These are phyloP conservation scores for Polytolypa hystricis DNA, from an alignment of 2,329 filamentous ascomycete species.

Conservation along the genomic window DNA sequence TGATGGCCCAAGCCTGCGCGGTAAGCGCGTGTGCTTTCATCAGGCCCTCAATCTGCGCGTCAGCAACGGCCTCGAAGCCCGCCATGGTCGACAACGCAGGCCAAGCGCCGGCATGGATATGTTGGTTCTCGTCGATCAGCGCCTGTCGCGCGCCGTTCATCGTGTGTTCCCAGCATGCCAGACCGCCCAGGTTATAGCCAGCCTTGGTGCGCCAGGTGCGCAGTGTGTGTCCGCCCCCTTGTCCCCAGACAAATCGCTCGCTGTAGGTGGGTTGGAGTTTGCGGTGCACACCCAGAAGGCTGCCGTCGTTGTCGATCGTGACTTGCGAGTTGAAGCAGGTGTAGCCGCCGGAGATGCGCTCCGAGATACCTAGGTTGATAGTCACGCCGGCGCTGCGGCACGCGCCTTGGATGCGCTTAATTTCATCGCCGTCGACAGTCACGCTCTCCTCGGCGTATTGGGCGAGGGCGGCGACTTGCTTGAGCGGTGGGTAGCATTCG, in stretches of 20 bases:
- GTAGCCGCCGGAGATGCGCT: constrained; percentile 23
- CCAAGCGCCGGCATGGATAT: constrained; percentile 22
- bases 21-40: constrained; percentile 38
- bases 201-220: constrained; percentile 20
- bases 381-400: constrained; percentile 22
- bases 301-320: constrained; percentile 22
- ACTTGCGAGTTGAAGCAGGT: constrained; percentile 28
- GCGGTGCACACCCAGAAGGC: constrained; percentile 26
- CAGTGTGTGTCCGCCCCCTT: constrained; percentile 23
- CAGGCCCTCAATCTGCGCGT: constrained; percentile 36
- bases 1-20: constrained; percentile 35
- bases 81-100: constrained; percentile 19
- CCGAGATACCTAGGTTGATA: constrained; percentile 25
- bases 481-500: constrained; percentile 26
- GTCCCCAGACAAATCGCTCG: constrained; percentile 26
- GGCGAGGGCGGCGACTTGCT: constrained; percentile 22
- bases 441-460: constrained; percentile 26
- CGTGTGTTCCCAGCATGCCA: constrained; percentile 29
- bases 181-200: constrained; percentile 25
- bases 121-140: constrained; percentile 22
- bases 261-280: constrained; percentile 27
- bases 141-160: constrained; percentile 30
- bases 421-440: constrained; percentile 22
- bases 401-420: constrained; percentile 21
- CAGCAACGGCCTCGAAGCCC: constrained; percentile 31